Percentiles rank a stretch among this genome's conserved stretches.
Evolutionary conservation across 2,329 filamentous ascomycete species (phyloP).

Genomic region (Coniochaeta sp.): DNA sequence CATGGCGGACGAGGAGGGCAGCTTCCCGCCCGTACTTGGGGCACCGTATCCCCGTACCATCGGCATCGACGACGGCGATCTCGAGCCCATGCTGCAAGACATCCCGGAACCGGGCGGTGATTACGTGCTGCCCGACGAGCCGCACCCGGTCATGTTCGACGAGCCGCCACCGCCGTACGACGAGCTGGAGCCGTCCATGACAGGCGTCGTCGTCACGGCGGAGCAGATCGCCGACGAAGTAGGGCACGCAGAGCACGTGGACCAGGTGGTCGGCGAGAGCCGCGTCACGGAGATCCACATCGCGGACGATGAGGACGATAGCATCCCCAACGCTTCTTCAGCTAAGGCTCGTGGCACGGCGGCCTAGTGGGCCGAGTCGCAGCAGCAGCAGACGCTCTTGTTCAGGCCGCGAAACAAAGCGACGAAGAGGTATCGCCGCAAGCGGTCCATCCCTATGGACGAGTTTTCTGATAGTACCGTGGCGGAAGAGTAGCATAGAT

Average conservation of each 20-base stretch:
- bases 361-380: background rate
- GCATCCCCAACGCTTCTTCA: background rate
- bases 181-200: background rate
- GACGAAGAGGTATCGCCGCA: background rate
- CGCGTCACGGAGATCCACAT: background rate
- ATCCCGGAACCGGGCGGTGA: conserved; percentile 13
- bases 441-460: background rate
- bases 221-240: background rate
- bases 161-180: background rate
- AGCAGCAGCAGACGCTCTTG: background rate
- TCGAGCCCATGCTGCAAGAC: conserved; percentile 16
- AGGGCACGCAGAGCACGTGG: background rate
- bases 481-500: background rate
- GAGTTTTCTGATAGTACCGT: background rate
- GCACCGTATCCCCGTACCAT: background rate
- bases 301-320: background rate
- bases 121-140: conserved; percentile 16
- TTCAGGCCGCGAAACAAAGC: background rate
- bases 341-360: background rate
- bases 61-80: conserved; percentile 15
- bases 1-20: conserved; percentile 13
- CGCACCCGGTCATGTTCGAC: conserved; percentile 1
- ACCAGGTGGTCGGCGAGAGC: background rate
- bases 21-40: background rate
- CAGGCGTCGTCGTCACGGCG: background rate